Evolutionary conservation across 495 filamentous ascomycete genomes (phyloP), one percentile per base, ranked within the genome.

Genomic region (Aspergillus campestris): DNA sequence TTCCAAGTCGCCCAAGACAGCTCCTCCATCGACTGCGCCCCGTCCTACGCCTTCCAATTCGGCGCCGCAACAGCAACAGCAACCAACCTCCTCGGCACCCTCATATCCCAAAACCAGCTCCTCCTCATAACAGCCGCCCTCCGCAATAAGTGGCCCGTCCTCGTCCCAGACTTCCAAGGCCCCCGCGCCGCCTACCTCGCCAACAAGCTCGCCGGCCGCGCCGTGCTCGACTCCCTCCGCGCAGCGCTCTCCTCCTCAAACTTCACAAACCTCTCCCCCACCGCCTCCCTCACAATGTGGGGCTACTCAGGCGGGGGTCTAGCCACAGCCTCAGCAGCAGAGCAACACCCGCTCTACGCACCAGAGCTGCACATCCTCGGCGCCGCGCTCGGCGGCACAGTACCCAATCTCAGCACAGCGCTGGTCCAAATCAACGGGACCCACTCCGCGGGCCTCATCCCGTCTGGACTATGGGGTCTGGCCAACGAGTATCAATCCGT

Each of bases 241-340:
- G 38, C 28, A 1, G 45, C 35, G 14, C 31, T 47, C 6, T 8
- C 40, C 27, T 35, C 30, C 13, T 13, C 30, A 3, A 18, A 9
- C 31, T 32, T 39, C 7, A 29, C 28, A 8, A 36, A 38, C 1
- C n/a, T 47, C 6, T 14, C 33, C 24, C 28, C 35, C 7, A 12
- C 8, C 24, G 28, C 47, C 31, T 24, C 31, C 11, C 14, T 35
- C 37, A 68, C 61, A 1, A 48, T 78, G 51, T 78, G 69, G 71
- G 75, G 75, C 14, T 78, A 78, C 55, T 73, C 69, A 5, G 75
- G 76, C 12, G 76, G 74, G 15, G 52, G 62, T 0, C 50, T 77
- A 11, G 71, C 74, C 1, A 67, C 56, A 29, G 66, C 56, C 38
- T 76, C 65, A 53, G 74, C 74, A 1, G 58, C 64, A 7, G 74